Base-by-base conservation (phyloP, 2,329 filamentous ascomycete species). In the Aspergillus carbonarius region DNA sequence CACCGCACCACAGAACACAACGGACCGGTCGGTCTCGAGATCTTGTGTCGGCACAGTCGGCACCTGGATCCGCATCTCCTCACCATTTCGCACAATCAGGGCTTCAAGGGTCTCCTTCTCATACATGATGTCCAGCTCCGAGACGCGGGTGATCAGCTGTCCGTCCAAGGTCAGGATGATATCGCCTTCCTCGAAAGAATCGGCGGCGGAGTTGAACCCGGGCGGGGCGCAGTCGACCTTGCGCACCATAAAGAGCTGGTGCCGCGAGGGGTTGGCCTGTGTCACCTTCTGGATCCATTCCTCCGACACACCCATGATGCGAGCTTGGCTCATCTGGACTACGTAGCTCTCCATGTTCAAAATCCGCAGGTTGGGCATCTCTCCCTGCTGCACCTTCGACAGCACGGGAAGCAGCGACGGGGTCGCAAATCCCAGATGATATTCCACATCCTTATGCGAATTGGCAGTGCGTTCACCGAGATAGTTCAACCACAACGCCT, bases 181-280 rank as follows among this genome's bases (percentile, higher is more conserved):
- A 72, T 99, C 95, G 52, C 93, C 92, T 78, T 99, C 96, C 30
- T 91, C 82, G 15, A 99, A 83, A 15, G 88, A 85, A 50, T 83
- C 81, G n/a, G 77, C 76, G n/a, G 81, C 71, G 13, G 74, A 70
- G 7, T 68, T 68, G 74, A 75, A 71, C 12, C 70, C 72, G 5
- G 77, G 71, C 1, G 79, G 83, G 20, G 85, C 85, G 47, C 86
- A 87, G 67, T 89, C 81, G 60, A 96, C 88, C 79, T 99, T 99
- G 68, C 92, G 89, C 30, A 99, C 92, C 90, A 99, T 97, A 81
- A 99, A 99, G 37, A 99, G 85, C 77, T 99, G 95, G 72, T 99
- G 95, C 58, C 92, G 90, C 52, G 95, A 88, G 39, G 91, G 90
- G 74, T 99, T 97, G 62, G 92, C 91, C 64, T 88, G 82, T 54